Base-by-base conservation (phyloP, 179 eudicot genomes). In the Sideroxylon spinosum region DNA sequence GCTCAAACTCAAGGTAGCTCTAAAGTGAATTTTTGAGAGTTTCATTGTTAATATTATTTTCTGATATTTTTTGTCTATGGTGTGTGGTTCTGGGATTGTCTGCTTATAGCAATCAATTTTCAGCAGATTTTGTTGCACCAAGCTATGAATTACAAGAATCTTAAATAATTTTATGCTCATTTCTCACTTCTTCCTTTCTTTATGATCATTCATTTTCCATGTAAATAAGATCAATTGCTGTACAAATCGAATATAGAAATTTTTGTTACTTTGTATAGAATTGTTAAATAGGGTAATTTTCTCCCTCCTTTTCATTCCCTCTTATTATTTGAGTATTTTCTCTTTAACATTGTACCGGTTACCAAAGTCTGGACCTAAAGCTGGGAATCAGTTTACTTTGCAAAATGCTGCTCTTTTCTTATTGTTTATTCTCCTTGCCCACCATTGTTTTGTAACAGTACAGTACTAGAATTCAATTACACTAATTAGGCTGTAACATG, bases 1-100 rank as follows among this genome's bases (percentile, higher is more conserved):
- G 88, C 93, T 79, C 93, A 92, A 86, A 91, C 94, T 64, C 92
- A 90, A 92, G 99, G 99, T 95, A 86, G 65, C 73, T 78, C 77
- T 46, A 20, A 46, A 14, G 60, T 23, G 22, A 56, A 29, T 22
- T 28, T 71, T 68, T 81, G 13, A 64, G 48, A 48, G 3, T 49
- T 50, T 61, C 37, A 59, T 60, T n/a, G 7, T 60, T 22, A n/a
- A 52, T 53, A 16, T 26, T 53, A 28, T 6, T n/a, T 20, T 50
- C 5, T n/a, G 52, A 25, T 63, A 26, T 76, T 46, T 49, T 55
- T 10, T 61, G 13, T 22, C 16, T 44, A 49, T 9, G 23, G 46
- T 75, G 29, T 61, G 4, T 17, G 23, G 7, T 52, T 76, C 9
- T 44, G 46, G 49, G 26, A 50, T 13, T 64, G 26, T 46, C 57